Evolutionary conservation across 805 yeast species (phyloP), one percentile per base, ranked within the genome.

Genomic region (Cyberlindnera amylophila): DNA sequence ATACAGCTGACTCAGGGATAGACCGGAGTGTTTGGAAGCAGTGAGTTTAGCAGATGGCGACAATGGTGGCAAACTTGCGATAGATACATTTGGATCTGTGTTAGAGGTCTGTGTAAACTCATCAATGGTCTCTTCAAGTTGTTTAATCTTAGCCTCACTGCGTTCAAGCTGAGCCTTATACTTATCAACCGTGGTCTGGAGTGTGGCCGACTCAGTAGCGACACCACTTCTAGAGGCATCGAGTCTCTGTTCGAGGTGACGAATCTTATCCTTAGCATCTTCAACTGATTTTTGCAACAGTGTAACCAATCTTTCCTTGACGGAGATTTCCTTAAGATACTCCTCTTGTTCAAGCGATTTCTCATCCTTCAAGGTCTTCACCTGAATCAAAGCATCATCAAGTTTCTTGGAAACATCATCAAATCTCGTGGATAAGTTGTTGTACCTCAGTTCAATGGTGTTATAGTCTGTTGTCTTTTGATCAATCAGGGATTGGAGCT

Each of bases 1-100:
- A 51, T 81, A 78, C 24, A 84, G 65, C 34, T 84, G 76, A 4
- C 86, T 80, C 31, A 86, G 65, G 0, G 90, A 79, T 7, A 84
- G 72, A 8, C 82, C 81, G 36, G 60, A 50, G 23, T 60, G 62
- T 31, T 66, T 60, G 32, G 68, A 66, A 9, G 80, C 67, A 17
- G 80, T 71, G 29, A 75, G 72, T 36, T 76, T 73, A 1, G 87
- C 84, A 7, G 84, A 71, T 6, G 81, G 76, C 0, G 84, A 70
- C 38, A 81, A 60, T 19, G 68, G 39, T 8, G 57, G 57, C 11
- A 57, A 24, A 8, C 68, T 30, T 2, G 54, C 48, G 6, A 53
- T 38, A 7, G 49, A 38, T 13, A 54, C 36, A 18, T 51, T 49
- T 15, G 51, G 57, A 21, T 51, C 52, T 40, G 27, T 18, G 13